Evolutionary conservation across 2,329 filamentous ascomycete genomes (phyloP).

Genomic region (Neoascochyta sp.): DNA sequence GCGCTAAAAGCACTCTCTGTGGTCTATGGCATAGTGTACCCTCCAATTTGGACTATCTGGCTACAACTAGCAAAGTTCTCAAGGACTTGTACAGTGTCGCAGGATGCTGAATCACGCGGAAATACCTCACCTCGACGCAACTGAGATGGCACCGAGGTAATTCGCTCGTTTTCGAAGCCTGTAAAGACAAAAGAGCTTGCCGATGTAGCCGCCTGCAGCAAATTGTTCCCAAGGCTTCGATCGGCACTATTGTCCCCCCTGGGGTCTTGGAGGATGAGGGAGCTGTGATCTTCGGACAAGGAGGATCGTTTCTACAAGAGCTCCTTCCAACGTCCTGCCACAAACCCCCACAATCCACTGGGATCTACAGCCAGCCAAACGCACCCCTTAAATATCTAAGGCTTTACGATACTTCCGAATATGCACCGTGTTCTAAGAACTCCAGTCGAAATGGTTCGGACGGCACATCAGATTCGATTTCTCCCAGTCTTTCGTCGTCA

Average conservation of each 20-base stretch:
- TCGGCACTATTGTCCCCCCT: constrained; percentile 4
- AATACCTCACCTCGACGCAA: constrained; percentile 10
- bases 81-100: constrained; percentile 13
- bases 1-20: constrained; percentile 7
- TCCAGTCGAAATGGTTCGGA: no score
- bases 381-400: constrained; percentile 1
- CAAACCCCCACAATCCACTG: background rate
- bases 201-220: constrained; percentile 11
- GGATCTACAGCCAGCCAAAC: constrained; percentile 5
- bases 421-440: no score
- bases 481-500: no score
- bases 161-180: constrained; percentile 1
- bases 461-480: no score
- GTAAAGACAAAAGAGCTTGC: constrained; percentile 1
- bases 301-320: constrained; percentile 2
- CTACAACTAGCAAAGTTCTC: constrained; percentile 7
- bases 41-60: constrained; percentile 12
- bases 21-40: constrained; percentile 8
- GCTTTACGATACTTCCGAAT: no score
- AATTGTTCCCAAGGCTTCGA: constrained; percentile 7
- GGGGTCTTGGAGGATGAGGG: constrained; percentile 8
- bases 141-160: constrained; percentile 16
- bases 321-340: background rate
- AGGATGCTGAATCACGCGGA: constrained; percentile 9
- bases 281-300: constrained; percentile 16